Evolutionary conservation across 192 early-diverging fungal genomes (phyloP).

Genomic region (Backusella circina): DNA sequence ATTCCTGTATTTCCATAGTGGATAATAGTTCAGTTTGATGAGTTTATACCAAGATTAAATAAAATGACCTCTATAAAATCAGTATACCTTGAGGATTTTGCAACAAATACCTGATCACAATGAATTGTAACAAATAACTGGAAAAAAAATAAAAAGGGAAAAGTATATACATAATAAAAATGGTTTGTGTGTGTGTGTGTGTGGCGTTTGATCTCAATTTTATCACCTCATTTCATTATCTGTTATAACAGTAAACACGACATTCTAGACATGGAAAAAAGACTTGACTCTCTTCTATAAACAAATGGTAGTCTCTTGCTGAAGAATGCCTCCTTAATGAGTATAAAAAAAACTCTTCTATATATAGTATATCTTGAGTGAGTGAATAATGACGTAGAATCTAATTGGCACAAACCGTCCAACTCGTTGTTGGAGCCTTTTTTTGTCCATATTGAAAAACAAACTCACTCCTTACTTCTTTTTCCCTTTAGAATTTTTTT

Average conservation of each 20-base stretch:
- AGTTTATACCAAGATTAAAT: not conserved
- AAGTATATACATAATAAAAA: not conserved
- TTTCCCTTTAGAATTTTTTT: not conserved
- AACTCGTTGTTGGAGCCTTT: slow-evolving; percentile 9
- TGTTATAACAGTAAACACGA: not conserved
- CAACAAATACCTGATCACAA: not conserved
- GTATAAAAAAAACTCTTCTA: not conserved
- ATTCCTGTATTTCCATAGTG: not conserved
- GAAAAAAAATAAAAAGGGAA: not conserved
- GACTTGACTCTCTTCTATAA: not conserved
- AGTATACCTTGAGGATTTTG: not conserved
- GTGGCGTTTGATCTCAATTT: not conserved
- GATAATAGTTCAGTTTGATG: not conserved
- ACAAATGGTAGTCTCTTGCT: not conserved
- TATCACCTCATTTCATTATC: not conserved
- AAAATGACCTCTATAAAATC: not conserved
- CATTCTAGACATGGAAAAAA: not conserved
- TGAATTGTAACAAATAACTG: not conserved
- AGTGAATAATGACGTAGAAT: not conserved
- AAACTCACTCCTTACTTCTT: slow-evolving; percentile 9
- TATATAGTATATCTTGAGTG: not conserved
- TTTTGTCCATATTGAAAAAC: slow-evolving; percentile 16
- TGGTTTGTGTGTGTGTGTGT: not conserved
- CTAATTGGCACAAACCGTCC: not conserved
- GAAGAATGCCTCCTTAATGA: not conserved